Conservation (phyloP, 306 rosid genomes). For the Dalbergia oliveri region DNA sequence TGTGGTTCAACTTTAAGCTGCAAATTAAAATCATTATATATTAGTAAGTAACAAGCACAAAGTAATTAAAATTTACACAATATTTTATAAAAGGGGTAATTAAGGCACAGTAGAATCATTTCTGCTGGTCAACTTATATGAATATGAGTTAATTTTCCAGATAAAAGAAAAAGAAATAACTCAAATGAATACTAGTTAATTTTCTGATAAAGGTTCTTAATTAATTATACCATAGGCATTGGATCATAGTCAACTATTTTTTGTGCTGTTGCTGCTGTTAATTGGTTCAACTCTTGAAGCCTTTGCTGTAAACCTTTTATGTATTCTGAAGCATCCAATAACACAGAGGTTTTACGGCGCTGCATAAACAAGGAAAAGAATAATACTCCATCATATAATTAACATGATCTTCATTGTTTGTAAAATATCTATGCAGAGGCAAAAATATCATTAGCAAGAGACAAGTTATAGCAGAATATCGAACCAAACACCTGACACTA, state of each 20-base stretch:
- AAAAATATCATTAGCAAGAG: neutral
- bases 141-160: too few species aligned
- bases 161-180: too few species aligned
- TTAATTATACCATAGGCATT: constrained; percentile 52
- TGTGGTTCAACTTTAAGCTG: constrained; percentile 58
- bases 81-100: too few species aligned
- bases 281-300: constrained; percentile 49
- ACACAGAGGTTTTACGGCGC: constrained; percentile 47
- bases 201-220: too few species aligned
- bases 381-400: neutral
- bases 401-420: neutral
- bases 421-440: neutral
- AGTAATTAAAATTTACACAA: neutral
- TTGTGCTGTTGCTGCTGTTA: constrained; percentile 35
- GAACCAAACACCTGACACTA: too few species aligned
- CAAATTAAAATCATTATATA: constrained; percentile 21
- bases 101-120: too few species aligned
- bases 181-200: too few species aligned
- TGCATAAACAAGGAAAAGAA: constrained; percentile 27
- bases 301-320: constrained; percentile 54
- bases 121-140: too few species aligned
- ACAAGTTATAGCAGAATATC: neutral
- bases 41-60: neutral
- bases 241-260: constrained; percentile 47
- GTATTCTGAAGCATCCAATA: constrained; percentile 54